Base-by-base conservation (phyloP, 1,284 basidiomycete species). In the Volvariella volvacea region DNA sequence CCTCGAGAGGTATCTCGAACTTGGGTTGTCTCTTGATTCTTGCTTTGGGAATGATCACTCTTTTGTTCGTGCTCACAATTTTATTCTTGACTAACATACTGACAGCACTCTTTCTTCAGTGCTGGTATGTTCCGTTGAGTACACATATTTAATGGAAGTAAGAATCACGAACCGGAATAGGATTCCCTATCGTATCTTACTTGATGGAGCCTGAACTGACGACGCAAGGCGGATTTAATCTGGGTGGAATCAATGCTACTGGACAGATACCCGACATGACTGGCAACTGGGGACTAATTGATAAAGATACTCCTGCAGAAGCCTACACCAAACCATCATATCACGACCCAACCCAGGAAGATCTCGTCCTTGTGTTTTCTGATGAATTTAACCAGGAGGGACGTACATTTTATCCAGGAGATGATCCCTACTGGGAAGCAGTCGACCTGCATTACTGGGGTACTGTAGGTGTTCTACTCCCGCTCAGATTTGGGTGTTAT, bases 381-480 rank as follows among this genome's bases (percentile, higher is more conserved):
- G 87, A 89, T 54, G 88, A 90, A 64, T 91, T 91, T 58, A 78
- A 89, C 50, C 58, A 62, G 34, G 82, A 84, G 21, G 83, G 72
- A 0, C 65, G 86, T 42, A 74, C 80, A 1, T 88, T 88, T 56
- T 87, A 77, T 62, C 69, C 74, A 12, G 74, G 75, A 25, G 74
- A 80, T 44, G 79, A 83, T 55, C 78, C 80, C 3, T 81, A 78
- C 50, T 87, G 67, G 68, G 69, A 71, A 49, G 66, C 67, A 2
- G 62, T 65, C 3, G 67, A 70, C 49, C 43, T 71, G 17, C 64
- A 67, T 52, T 71, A 72, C 49, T 72, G 68, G 68, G 63, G 65
- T 43, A 67, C 70, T 48, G 70, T 71, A 44, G 43, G 65, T 52
- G n/a, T 4, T 17, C 25, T 45, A 8, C 20, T 4, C n/a, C 20